A percentile compares a stretch with the other conserved stretches of the same genome.
Evolutionary conservation across 805 yeast genomes (phyloP).

Genomic region (Kuraishia piskuri): DNA sequence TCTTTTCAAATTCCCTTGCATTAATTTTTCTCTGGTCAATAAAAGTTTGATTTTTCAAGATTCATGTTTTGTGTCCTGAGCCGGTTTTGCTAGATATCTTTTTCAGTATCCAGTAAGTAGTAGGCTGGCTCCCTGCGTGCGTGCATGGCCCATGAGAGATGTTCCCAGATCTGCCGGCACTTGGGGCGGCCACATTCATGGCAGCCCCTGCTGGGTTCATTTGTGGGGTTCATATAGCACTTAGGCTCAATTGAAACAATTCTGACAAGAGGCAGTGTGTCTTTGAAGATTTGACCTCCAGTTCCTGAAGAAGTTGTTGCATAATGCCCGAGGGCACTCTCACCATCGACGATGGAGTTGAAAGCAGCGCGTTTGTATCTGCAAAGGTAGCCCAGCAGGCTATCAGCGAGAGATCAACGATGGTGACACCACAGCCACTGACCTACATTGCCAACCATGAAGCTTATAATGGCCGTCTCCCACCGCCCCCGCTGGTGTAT

Average conservation of each 20-base stretch:
- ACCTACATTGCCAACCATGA: background rate
- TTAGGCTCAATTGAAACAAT: no score
- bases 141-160: background rate
- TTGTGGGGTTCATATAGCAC: background rate
- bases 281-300: no score
- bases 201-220: background rate
- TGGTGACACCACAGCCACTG: background rate
- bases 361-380: background rate
- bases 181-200: background rate
- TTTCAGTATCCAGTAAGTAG: no score
- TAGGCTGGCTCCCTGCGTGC: background rate
- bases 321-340: background rate
- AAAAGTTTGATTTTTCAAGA: background rate
- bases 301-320: background rate
- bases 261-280: no score
- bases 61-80: no score
- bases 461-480: background rate
- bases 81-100: no score
- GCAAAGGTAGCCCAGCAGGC: background rate
- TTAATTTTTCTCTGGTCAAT: background rate
- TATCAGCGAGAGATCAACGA: background rate
- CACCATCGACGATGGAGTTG: background rate
- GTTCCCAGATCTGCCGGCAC: background rate
- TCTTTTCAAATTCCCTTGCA: background rate
- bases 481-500: constrained; percentile 14